These are phyloP conservation scores for Primulina tabacum DNA, from an alignment of 257 asterid species.

Conservation along the genomic window DNA sequence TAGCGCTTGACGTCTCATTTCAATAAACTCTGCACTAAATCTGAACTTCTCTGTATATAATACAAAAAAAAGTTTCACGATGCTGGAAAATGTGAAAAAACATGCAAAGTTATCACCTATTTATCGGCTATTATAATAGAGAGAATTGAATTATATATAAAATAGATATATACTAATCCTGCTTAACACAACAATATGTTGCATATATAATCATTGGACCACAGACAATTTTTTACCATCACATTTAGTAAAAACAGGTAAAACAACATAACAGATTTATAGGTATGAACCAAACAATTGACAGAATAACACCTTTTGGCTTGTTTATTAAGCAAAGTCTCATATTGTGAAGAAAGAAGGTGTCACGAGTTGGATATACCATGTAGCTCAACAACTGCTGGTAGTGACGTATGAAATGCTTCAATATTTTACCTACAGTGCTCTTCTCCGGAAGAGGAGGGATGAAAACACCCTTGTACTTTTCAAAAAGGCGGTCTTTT, in stretches of 20 bases:
- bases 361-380: slow-evolving; percentile 16
- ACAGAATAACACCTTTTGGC: background rate
- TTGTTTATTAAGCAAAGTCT: background rate
- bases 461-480: slow-evolving; percentile 87
- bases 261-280: background rate
- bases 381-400: slow-evolving; percentile 13
- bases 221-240: background rate
- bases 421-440: slow-evolving; percentile 77
- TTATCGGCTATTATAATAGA: background rate
- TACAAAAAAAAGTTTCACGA: slow-evolving; percentile 11
- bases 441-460: slow-evolving; percentile 99
- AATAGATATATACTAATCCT: background rate
- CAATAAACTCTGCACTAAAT: slow-evolving; percentile 92
- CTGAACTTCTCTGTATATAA: slow-evolving; percentile 88
- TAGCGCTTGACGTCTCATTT: slow-evolving; percentile 94
- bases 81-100: background rate
- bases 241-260: background rate
- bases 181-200: background rate
- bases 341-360: background rate
- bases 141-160: background rate
- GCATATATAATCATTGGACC: background rate
- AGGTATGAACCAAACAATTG: background rate
- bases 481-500: slow-evolving; percentile 87
- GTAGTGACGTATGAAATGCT: slow-evolving; percentile 13
- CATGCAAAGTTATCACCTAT: background rate